phyloP scores from a whole-genome alignment of 2,329 filamentous ascomycete genomes.

The Colletotrichum ledebouriae region DNA sequence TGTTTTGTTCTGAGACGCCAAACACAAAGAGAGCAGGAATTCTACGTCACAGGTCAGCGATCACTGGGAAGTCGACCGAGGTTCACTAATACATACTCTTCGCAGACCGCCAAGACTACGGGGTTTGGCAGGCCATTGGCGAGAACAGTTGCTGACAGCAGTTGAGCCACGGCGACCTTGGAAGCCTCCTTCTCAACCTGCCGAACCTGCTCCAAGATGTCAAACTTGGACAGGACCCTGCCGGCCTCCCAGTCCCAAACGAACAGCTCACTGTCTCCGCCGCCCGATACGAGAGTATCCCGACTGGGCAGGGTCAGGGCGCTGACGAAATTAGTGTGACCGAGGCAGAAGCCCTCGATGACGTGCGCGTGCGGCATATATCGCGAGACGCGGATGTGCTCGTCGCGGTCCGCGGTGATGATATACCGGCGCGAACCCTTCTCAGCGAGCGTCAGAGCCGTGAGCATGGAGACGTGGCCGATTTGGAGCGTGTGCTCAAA shows the following conservation, averaged over 20 bases:
- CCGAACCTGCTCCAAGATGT: conserved; percentile 59
- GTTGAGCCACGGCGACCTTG: conserved; percentile 63
- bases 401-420: conserved; percentile 69
- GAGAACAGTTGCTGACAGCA: conserved; percentile 51
- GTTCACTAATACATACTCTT: conserved; percentile 56
- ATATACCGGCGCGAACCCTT: conserved; percentile 62
- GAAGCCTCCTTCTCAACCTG: conserved; percentile 49
- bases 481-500: conserved; percentile 86
- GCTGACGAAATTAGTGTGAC: conserved; percentile 88
- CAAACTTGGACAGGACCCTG: conserved; percentile 65
- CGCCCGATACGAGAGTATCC: conserved; percentile 84
- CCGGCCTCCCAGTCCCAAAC: conserved; percentile 84
- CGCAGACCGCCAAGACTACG: conserved; percentile 56
- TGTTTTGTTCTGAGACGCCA: conserved; percentile 62
- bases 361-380: conserved; percentile 86
- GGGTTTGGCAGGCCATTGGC: conserved; percentile 36
- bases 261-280: conserved; percentile 83
- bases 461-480: conserved; percentile 96
- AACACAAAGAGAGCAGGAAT: conserved; percentile 76
- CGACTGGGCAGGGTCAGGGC: conserved; percentile 76
- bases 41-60: conserved; percentile 51
- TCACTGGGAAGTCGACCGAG: background rate
- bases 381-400: conserved; percentile 89
- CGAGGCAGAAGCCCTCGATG: conserved; percentile 90
- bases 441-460: conserved; percentile 73